These are phyloP conservation scores for Fusarium albidum DNA, from an alignment of 2,329 filamentous ascomycete species.

Conservation along the genomic window DNA sequence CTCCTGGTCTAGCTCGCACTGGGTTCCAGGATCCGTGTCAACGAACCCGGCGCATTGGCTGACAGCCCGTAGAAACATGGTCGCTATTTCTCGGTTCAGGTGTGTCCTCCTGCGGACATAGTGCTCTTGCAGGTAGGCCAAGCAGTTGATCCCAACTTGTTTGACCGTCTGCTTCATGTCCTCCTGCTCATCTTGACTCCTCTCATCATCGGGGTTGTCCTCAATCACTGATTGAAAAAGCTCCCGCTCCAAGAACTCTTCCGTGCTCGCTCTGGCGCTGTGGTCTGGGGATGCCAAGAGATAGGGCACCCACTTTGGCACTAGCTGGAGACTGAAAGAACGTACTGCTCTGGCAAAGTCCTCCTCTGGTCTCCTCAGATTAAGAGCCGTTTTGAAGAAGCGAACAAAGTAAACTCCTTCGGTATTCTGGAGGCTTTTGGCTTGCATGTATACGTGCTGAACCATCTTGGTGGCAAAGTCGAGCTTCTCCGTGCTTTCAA, in stretches of 20 bases:
- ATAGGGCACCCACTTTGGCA: constrained; percentile 60
- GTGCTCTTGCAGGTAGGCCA: constrained; percentile 56
- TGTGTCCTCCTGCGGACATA: constrained; percentile 53
- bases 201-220: constrained; percentile 36
- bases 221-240: constrained; percentile 49
- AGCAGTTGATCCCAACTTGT: constrained; percentile 55
- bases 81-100: constrained; percentile 53
- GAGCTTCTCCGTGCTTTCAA: constrained; percentile 49
- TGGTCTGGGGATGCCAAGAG: constrained; percentile 58
- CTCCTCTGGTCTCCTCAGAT: constrained; percentile 41
- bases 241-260: constrained; percentile 53
- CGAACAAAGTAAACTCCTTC: constrained; percentile 60
- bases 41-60: constrained; percentile 53
- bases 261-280: constrained; percentile 51
- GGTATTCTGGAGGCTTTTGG: constrained; percentile 52
- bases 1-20: constrained; percentile 42
- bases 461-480: constrained; percentile 51
- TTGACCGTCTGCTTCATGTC: constrained; percentile 37
- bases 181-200: constrained; percentile 40
- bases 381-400: constrained; percentile 47
- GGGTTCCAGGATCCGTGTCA: constrained; percentile 41
- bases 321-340: constrained; percentile 33
- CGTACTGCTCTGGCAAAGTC: constrained; percentile 34
- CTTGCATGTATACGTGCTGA: constrained; percentile 54
- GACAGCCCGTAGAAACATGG: constrained; percentile 53